phyloP scores from a whole-genome alignment of 2,329 filamentous ascomycete genomes.

The Fusarium sp. region DNA sequence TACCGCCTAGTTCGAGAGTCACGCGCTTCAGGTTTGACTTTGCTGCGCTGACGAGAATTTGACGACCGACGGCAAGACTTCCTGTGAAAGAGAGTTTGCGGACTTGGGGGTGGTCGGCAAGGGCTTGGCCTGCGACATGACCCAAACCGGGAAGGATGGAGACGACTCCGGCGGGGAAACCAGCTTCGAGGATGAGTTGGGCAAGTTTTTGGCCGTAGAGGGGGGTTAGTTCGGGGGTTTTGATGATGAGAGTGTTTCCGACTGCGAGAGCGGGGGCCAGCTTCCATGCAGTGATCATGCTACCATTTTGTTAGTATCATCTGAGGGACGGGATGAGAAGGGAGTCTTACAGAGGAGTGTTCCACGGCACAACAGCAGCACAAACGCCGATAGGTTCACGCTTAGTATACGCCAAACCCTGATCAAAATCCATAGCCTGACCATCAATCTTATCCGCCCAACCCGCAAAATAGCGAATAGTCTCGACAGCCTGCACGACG shows the following conservation, averaged over 20 bases:
- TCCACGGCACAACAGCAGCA: constrained; percentile 78
- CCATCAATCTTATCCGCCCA: constrained; percentile 89
- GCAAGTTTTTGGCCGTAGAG: constrained; percentile 71
- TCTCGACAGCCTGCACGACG: constrained; percentile 52
- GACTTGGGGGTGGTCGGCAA: constrained; percentile 72
- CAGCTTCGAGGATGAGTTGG: constrained; percentile 73
- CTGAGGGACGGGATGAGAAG: no score
- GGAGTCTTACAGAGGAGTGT: constrained; percentile 66
- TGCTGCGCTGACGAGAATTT: constrained; percentile 79
- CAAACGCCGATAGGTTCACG: constrained; percentile 79
- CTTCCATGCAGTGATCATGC: constrained; percentile 56
- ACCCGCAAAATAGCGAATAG: constrained; percentile 74
- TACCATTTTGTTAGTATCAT: no score
- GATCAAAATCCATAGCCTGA: constrained; percentile 79
- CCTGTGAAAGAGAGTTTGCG: constrained; percentile 83
- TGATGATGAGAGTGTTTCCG: constrained; percentile 71
- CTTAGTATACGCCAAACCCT: constrained; percentile 79
- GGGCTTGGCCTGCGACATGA: constrained; percentile 71
- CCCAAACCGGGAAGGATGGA: constrained; percentile 79
- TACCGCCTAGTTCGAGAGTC: constrained; percentile 79
- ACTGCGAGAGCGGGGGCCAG: constrained; percentile 73
- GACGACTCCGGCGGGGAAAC: constrained; percentile 79
- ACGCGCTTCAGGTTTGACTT: constrained; percentile 81
- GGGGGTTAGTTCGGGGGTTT: constrained; percentile 72
- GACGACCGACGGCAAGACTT: constrained; percentile 72